These are phyloP conservation scores for Phytophthora brassicae DNA, from an alignment of 352 stramenopile species.

Conservation along the genomic window DNA sequence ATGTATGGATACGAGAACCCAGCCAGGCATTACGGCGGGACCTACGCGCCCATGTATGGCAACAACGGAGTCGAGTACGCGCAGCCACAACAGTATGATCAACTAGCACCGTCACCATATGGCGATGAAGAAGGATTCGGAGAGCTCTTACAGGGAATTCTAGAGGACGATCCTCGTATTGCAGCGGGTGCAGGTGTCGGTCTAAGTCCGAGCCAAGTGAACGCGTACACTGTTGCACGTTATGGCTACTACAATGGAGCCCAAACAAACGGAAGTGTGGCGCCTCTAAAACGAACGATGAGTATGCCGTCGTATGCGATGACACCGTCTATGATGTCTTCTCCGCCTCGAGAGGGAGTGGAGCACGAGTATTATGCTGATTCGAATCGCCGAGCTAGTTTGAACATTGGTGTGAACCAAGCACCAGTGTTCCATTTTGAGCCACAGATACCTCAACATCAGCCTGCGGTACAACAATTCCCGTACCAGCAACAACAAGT, in stretches of 20 bases:
- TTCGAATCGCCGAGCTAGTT: constrained; percentile 23
- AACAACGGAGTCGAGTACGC: constrained; percentile 34
- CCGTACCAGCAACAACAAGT: constrained; percentile 26
- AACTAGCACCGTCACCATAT: constrained; percentile 53
- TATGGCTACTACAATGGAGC: constrained; percentile 26
- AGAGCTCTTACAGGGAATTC: constrained; percentile 69
- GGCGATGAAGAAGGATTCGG: constrained; percentile 69
- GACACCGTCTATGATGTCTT: constrained; percentile 22
- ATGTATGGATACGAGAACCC: constrained; percentile 34
- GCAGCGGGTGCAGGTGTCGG: constrained; percentile 8
- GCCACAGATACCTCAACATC: constrained; percentile 24
- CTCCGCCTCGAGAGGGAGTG: constrained; percentile 15
- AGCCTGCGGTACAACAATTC: constrained; percentile 25
- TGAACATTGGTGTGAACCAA: constrained; percentile 28
- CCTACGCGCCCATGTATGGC: constrained; percentile 29
- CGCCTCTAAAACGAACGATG: constrained; percentile 38
- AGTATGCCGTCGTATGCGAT: constrained; percentile 40
- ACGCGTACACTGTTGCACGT: constrained; percentile 15
- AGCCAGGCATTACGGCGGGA: constrained; percentile 26
- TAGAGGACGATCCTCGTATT: constrained; percentile 62
- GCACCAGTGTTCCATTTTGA: constrained; percentile 27
- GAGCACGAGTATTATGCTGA: constrained; percentile 34
- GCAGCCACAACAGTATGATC: constrained; percentile 47
- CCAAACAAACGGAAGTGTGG: constrained; percentile 16
- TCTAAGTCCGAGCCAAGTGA: constrained; percentile 22